Evolutionary conservation across 495 filamentous ascomycete genomes (phyloP).

Genomic region (Annulohypoxylon bovei): DNA sequence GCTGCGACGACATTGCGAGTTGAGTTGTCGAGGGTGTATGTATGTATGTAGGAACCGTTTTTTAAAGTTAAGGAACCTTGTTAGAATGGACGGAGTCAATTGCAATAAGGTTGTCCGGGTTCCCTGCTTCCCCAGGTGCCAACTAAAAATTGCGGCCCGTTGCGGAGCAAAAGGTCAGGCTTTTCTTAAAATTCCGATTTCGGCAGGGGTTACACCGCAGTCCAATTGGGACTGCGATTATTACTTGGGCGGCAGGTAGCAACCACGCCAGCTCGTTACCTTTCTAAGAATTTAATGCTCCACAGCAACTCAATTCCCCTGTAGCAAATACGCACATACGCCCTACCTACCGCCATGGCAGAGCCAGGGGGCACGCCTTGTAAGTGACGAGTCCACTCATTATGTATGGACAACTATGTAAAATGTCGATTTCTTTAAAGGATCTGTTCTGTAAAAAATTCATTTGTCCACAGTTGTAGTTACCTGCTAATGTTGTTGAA

Average conservation of each 20-base stretch:
- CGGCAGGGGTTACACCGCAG: slow-evolving; percentile 18
- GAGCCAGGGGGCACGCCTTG: slow-evolving; percentile 40
- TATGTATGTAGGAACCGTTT: slow-evolving; percentile 2
- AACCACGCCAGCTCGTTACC: background rate
- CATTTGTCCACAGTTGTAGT: background rate
- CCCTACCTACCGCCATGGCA: slow-evolving; percentile 39
- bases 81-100: background rate
- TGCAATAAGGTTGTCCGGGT: background rate
- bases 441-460: background rate
- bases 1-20: slow-evolving; percentile 37
- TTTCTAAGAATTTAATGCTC: background rate
- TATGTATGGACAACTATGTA: slow-evolving; percentile 10
- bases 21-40: slow-evolving; percentile 5
- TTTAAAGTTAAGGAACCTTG: slow-evolving; percentile 3
- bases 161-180: slow-evolving; percentile 4
- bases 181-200: slow-evolving; percentile 28
- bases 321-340: background rate
- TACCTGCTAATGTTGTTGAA: slow-evolving; percentile 29
- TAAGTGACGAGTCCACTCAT: slow-evolving; percentile 28
- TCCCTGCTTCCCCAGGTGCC: background rate
- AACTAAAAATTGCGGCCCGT: slow-evolving; percentile 22
- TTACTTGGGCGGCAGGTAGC: too few species aligned
- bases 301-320: background rate
- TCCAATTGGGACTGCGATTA: slow-evolving; percentile 28
- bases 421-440: background rate